phyloP scores from a whole-genome alignment of 257 asterid species.

The Buddleja alternifolia region DNA sequence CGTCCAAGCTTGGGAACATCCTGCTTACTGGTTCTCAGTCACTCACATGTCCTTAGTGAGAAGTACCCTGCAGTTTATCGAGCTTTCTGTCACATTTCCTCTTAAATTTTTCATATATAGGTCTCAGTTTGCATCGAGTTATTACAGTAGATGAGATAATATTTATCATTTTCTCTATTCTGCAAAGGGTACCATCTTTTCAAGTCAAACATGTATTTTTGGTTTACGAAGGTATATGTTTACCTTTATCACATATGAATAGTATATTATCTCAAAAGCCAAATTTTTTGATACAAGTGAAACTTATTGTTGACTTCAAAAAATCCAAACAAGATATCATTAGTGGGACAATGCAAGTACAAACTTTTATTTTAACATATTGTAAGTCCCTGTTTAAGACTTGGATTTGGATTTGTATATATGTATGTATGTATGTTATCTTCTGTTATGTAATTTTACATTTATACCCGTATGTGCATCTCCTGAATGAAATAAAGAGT shows the following conservation, averaged over 20 bases:
- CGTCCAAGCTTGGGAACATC: slow-evolving; percentile 12
- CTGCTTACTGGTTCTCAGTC: slow-evolving; percentile 18
- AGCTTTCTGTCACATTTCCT: background rate
- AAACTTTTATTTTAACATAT: background rate
- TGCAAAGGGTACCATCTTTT: slow-evolving; percentile 1
- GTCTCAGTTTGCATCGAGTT: background rate
- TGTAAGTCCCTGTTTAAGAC: background rate
- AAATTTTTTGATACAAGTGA: background rate
- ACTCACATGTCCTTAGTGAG: slow-evolving; percentile 1
- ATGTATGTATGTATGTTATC: background rate
- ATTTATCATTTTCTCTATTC: background rate
- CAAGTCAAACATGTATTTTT: background rate
- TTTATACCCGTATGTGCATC: too few species aligned
- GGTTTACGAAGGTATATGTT: background rate
- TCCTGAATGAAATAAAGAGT: background rate
- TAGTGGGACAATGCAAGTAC: background rate
- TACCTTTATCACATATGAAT: background rate
- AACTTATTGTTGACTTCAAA: background rate
- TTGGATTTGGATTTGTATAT: too few species aligned
- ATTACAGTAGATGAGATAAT: background rate
- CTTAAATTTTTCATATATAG: background rate
- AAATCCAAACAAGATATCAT: background rate
- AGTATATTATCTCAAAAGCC: background rate
- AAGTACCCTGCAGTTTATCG: slow-evolving; percentile 7
- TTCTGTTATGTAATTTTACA: background rate